phyloP scores from a whole-genome alignment of 116 monocot genomes.

The Phalaenopsis hybrid region DNA sequence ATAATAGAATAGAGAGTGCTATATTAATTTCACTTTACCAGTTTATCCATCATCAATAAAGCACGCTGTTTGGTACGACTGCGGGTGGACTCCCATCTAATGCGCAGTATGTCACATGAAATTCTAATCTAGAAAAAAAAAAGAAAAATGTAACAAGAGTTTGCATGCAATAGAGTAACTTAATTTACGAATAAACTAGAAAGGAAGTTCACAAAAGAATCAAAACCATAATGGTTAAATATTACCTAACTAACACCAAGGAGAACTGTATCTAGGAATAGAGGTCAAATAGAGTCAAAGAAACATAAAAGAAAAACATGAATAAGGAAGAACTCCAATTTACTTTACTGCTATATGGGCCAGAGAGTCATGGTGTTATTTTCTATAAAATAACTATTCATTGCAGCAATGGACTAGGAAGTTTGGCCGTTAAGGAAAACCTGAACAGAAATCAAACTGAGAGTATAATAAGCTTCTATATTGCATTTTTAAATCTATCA shows the following conservation, averaged over 20 bases:
- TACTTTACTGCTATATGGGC: too few relatives aligned
- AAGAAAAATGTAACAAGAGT: slow-evolving; percentile 4
- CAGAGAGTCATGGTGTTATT: too few relatives aligned
- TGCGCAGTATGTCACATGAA: slow-evolving; percentile 73
- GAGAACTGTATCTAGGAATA: not conserved
- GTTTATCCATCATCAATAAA: slow-evolving; percentile 85
- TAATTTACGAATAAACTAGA: not conserved
- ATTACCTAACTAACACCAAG: not conserved
- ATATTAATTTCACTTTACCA: slow-evolving; percentile 34
- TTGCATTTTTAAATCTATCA: too few relatives aligned
- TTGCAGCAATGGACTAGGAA: too few relatives aligned
- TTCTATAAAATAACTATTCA: too few relatives aligned
- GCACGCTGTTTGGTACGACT: slow-evolving; percentile 87
- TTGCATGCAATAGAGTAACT: not conserved
- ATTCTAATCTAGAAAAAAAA: slow-evolving; percentile 53
- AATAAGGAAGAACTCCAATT: too few relatives aligned
- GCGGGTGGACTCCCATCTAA: slow-evolving; percentile 91
- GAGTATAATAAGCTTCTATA: too few relatives aligned
- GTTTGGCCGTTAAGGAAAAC: too few relatives aligned
- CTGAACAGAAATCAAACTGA: too few relatives aligned
- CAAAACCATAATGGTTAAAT: too few relatives aligned
- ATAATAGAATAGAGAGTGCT: not conserved
- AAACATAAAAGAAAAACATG: not conserved
- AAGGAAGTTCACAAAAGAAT: too few relatives aligned
- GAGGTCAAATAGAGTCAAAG: not conserved